Percentiles rank a stretch among this genome's conserved stretches.
These are phyloP conservation scores for Cardamine resedifolia DNA, from an alignment of 345 rosid species.

Conservation along the genomic window DNA sequence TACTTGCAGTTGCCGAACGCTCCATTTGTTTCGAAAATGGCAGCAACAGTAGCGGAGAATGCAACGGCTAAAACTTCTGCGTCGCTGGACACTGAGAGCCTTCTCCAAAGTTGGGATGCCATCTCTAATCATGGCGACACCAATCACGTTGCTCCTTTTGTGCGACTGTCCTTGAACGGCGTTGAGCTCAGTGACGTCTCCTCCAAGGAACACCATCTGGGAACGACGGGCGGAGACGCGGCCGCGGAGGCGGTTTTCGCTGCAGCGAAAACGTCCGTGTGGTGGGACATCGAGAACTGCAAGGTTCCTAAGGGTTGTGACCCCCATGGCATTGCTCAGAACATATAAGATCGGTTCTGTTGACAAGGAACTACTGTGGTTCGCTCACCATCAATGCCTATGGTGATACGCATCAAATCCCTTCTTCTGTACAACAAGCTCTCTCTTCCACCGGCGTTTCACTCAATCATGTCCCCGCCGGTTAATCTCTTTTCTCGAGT, in stretches of 20 bases:
- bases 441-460: conserved; percentile 77
- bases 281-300: conserved; percentile 92
- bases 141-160: too few species aligned
- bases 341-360: conserved; percentile 68
- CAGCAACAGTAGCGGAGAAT: too few species aligned
- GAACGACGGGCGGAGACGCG: too few species aligned
- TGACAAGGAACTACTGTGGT: conserved; percentile 55
- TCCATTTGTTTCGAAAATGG: too few species aligned
- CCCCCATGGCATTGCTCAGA: conserved; percentile 58
- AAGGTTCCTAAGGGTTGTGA: conserved; percentile 63
- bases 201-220: too few species aligned
- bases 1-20: too few species aligned
- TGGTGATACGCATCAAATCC: conserved; percentile 62
- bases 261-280: conserved; percentile 63
- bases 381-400: conserved; percentile 72
- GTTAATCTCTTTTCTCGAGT: neutral
- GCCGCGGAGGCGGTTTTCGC: conserved; percentile 43
- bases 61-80: too few species aligned
- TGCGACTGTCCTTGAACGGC: too few species aligned
- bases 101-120: too few species aligned
- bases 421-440: conserved; percentile 56
- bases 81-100: too few species aligned
- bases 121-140: too few species aligned
- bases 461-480: conserved; percentile 43
- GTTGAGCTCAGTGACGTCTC: too few species aligned